Percentiles rank a stretch among this genome's conserved stretches.
Conservation (phyloP, 2,329 filamentous ascomycete genomes). For the Ophiognomonia clavigignenti-juglandacearum region DNA sequence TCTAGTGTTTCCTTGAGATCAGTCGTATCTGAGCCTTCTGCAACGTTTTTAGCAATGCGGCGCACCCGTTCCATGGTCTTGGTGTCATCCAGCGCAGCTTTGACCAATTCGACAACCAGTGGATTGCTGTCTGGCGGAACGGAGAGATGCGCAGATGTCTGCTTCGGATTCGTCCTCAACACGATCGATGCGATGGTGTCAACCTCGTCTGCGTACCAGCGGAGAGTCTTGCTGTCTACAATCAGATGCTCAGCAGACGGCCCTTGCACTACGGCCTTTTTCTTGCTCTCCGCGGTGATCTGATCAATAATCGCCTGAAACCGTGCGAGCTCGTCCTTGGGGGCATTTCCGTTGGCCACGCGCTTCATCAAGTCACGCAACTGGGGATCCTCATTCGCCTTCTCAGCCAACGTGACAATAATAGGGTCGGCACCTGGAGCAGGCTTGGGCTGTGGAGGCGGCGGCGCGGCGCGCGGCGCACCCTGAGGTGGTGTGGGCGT, state of each 20-base stretch:
- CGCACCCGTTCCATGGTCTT: constrained; percentile 46
- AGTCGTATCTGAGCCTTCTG: constrained; percentile 46
- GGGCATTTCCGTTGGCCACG: constrained; percentile 71
- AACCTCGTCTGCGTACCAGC: constrained; percentile 56
- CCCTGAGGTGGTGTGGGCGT: constrained; percentile 9
- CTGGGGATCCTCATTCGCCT: constrained; percentile 66
- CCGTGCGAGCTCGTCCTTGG: constrained; percentile 63
- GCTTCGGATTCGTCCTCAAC: constrained; percentile 51
- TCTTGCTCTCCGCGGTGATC: constrained; percentile 58
- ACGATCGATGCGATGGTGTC: constrained; percentile 54
- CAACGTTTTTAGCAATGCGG: constrained; percentile 47
- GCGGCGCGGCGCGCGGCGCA: not conserved
- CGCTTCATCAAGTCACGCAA: constrained; percentile 78
- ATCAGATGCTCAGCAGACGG: constrained; percentile 51
- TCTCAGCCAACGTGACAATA: constrained; percentile 72
- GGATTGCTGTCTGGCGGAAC: constrained; percentile 51
- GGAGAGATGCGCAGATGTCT: constrained; percentile 47
- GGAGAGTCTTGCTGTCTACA: constrained; percentile 51
- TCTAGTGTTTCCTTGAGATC: constrained; percentile 52
- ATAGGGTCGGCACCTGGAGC: constrained; percentile 59
- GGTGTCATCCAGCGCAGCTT: constrained; percentile 49
- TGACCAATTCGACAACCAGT: constrained; percentile 52
- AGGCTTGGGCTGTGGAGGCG: constrained; percentile 21
- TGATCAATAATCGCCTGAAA: constrained; percentile 81
- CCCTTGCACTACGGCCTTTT: constrained; percentile 43